Conservation (phyloP, 2,329 filamentous ascomycete species). For the Dothistroma septosporum region DNA sequence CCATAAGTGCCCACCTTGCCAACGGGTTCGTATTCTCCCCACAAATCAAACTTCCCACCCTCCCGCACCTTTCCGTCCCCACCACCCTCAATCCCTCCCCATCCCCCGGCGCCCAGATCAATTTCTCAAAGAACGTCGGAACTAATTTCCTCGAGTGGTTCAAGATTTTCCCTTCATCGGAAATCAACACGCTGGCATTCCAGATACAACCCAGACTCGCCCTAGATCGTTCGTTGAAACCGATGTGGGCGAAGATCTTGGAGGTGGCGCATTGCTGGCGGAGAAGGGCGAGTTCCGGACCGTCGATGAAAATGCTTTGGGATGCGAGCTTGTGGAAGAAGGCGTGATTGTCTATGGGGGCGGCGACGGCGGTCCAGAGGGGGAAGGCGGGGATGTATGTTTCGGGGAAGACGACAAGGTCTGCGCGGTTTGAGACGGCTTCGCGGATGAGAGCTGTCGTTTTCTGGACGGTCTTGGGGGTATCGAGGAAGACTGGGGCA, state of each 20-base stretch:
- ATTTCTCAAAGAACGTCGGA: constrained; percentile 56
- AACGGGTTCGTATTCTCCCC: constrained; percentile 58
- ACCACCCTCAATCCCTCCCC: constrained; percentile 48
- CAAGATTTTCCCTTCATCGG: constrained; percentile 42
- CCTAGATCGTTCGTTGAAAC: constrained; percentile 48
- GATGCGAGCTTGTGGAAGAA: constrained; percentile 47
- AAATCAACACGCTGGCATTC: constrained; percentile 52
- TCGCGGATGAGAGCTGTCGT: constrained; percentile 44
- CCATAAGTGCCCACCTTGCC: constrained; percentile 51
- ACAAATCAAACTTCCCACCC: constrained; percentile 51
- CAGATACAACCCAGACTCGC: constrained; percentile 47
- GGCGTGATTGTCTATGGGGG: constrained; percentile 50
- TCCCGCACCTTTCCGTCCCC: constrained; percentile 42
- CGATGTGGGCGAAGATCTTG: constrained; percentile 45
- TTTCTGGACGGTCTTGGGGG: constrained; percentile 46
- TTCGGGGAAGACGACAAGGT: constrained; percentile 54
- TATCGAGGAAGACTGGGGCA: constrained; percentile 47
- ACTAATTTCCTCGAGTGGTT: constrained; percentile 54
- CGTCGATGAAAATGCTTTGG: constrained; percentile 46
- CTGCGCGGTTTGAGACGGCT: constrained; percentile 43
- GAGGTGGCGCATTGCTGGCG: constrained; percentile 38
- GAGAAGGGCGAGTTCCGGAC: constrained; percentile 45
- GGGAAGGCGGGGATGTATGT: constrained; percentile 53
- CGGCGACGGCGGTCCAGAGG: constrained; percentile 45
- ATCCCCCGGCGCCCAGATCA: constrained; percentile 53